Conservation (phyloP, 2,329 filamentous ascomycete genomes). For the Plenodomus biglobosus region DNA sequence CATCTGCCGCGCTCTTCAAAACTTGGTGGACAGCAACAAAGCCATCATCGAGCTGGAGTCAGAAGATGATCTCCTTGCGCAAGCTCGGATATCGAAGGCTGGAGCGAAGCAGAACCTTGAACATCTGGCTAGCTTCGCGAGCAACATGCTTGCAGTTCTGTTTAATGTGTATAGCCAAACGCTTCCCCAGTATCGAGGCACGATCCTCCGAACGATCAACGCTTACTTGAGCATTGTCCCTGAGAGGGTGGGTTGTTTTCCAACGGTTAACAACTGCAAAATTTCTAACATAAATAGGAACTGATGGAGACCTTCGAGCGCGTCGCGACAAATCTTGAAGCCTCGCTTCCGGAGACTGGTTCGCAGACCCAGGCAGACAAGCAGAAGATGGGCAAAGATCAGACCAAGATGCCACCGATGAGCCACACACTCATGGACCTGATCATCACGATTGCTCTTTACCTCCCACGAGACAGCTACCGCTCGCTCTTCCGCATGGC, state of each 20-base stretch:
- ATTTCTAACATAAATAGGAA: not conserved
- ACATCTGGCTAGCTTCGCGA: constrained; percentile 77
- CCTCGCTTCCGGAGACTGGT: constrained; percentile 41
- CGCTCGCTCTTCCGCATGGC: constrained; percentile 83
- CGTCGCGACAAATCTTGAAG: constrained; percentile 20
- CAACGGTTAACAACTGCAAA: not conserved
- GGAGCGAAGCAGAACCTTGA: constrained; percentile 76
- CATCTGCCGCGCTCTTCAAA: constrained; percentile 82
- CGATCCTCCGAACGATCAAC: constrained; percentile 92
- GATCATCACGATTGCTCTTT: constrained; percentile 92
- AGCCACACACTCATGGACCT: constrained; percentile 96
- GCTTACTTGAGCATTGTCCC: constrained; percentile 89
- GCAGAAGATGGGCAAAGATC: constrained; percentile 61
- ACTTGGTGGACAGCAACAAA: constrained; percentile 88
- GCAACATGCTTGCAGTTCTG: constrained; percentile 91
- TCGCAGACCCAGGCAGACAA: constrained; percentile 65
- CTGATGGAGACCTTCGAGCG: constrained; percentile 14
- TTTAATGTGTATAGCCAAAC: constrained; percentile 99
- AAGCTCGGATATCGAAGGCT: constrained; percentile 74
- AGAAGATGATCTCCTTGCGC: constrained; percentile 71
- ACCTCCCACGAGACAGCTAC: constrained; percentile 86
- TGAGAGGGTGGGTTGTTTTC: constrained; percentile 40
- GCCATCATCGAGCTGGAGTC: constrained; percentile 70
- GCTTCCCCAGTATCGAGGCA: constrained; percentile 84
- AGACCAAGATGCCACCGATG: constrained; percentile 82